phyloP scores from a whole-genome alignment of 2,329 filamentous ascomycete genomes.

The Colletotrichum spinosum region DNA sequence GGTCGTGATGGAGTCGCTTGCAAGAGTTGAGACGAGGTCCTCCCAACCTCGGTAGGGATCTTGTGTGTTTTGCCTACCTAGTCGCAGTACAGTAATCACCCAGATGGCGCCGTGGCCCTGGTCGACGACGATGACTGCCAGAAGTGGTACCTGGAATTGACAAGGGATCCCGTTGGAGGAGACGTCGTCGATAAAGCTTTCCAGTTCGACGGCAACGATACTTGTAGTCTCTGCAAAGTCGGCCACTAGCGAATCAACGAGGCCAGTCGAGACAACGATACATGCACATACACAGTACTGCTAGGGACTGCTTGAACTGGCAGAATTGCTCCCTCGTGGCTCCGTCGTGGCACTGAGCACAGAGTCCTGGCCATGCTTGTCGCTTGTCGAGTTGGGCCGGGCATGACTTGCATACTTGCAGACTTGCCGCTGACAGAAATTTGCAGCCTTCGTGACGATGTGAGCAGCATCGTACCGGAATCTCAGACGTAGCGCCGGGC shows the following conservation, averaged over 20 bases:
- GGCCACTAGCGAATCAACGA: not conserved
- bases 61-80: no score
- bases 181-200: not conserved
- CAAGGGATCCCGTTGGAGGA: conserved; percentile 3
- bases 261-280: not conserved
- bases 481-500: conserved; percentile 31
- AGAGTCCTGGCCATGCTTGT: not conserved
- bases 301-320: no score
- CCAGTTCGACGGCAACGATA: no score
- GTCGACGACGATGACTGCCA: not conserved
- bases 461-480: conserved; percentile 17
- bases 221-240: no score
- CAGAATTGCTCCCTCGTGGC: no score
- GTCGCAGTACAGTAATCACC: no score
- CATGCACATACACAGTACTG: no score
- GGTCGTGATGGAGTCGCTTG: conserved; percentile 15
- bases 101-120: no score
- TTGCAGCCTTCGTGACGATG: conserved; percentile 5
- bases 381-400: not conserved
- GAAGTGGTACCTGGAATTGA: not conserved
- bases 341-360: no score
- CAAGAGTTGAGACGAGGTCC: no score
- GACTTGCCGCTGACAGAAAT: not conserved
- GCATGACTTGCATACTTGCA: conserved; percentile 22
- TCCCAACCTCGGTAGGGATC: no score